Base-by-base conservation (phyloP, 805 yeast genomes). In the Kuraishia cidri region DNA sequence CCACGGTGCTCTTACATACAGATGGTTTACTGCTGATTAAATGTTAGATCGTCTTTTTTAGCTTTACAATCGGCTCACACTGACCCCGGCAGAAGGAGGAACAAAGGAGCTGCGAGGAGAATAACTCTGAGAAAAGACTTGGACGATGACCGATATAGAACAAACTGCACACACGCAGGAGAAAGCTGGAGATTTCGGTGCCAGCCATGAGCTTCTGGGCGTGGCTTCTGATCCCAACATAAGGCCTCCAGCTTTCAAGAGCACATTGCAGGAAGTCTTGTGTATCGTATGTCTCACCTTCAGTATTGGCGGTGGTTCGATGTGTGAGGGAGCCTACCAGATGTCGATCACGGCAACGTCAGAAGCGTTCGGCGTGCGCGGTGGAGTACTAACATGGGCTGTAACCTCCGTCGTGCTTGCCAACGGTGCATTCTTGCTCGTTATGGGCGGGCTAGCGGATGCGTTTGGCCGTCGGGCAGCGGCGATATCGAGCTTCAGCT, bases 371-470 rank as follows among this genome's bases (percentile, higher is more conserved):
- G 33, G 44, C 17, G 48, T 61, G 7, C 33, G 40, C 16, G 66
- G 64, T 14, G 64, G 64, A 6, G 35, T 44, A 14, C 41, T 63
- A 15, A 53, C 63, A 6, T 63, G 69, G 69, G 45, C 58, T n/a
- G 43, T 56, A 12, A 47, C 60, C 6, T 46, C 64, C 2, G 48
- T 59, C 15, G 44, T 50, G 13, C 43, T 63, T 3, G 53, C 63
- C n/a, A 48, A 46, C 27, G 68, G 66, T 6, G 46, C 64, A 1
- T 46, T 55, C 15, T 44, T 63, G 10, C 43, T 63, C 26, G 36
- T 63, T 10, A 49, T 57, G 37, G 66, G 68, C 1, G 55, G 55
- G 7, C 30, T 62, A 3, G 56, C 66, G 4, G 69, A 63, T 37
- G 42, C 49, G 9, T 37, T 64, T 31, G 67, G 67, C 6, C 46